Evolutionary conservation across 306 rosid species (phyloP).

Genomic region (Fragaria vesca): DNA sequence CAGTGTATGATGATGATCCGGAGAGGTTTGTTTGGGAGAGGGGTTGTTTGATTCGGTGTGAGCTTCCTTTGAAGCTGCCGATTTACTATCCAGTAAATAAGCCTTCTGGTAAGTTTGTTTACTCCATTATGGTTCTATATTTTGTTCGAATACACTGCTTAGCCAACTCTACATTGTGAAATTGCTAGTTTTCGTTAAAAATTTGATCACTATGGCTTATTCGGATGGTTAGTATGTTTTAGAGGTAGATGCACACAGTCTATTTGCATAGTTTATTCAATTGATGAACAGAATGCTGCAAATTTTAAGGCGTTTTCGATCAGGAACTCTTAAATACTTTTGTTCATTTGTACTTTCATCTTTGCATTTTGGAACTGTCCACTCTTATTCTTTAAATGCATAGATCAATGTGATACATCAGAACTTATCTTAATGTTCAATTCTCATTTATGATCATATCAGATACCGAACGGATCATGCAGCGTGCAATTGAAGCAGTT

Average conservation of each 20-base stretch:
- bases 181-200: neutral
- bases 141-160: neutral
- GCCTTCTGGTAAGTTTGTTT: conserved; percentile 47
- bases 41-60: conserved; percentile 75
- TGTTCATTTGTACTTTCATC: neutral
- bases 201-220: neutral
- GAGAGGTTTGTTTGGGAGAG: conserved; percentile 78
- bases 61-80: conserved; percentile 71
- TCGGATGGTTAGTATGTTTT: neutral
- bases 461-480: conserved; percentile 62
- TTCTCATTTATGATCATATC: neutral
- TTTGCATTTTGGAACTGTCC: neutral
- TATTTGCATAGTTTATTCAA: neutral
- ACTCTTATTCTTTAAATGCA: neutral
- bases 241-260: neutral
- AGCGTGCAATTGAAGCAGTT: conserved; percentile 51
- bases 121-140: neutral
- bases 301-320: neutral
- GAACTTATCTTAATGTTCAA: neutral
- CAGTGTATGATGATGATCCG: conserved; percentile 43
- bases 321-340: too few relatives aligned
- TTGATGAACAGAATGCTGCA: neutral
- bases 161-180: neutral
- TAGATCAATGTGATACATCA: neutral
- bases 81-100: conserved; percentile 51